These are phyloP conservation scores for Calonectria leucothoes DNA, from an alignment of 2,329 filamentous ascomycete genomes.

Conservation along the genomic window DNA sequence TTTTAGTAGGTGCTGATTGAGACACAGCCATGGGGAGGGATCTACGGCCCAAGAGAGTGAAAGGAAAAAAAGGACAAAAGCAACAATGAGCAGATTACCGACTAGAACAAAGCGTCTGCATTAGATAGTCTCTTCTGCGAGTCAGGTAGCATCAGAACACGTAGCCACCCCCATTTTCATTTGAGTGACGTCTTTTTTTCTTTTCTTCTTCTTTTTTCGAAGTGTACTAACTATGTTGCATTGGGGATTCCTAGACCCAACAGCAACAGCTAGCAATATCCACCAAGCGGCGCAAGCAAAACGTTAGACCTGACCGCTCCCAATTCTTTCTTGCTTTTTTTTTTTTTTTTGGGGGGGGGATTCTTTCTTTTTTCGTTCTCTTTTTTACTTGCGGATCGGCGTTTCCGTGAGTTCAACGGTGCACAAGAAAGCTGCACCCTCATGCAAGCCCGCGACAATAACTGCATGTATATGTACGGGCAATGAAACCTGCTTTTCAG, in stretches of 20 bases:
- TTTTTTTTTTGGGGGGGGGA: too few relatives aligned
- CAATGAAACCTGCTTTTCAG: conserved; percentile 1
- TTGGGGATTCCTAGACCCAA: neutral
- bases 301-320: neutral
- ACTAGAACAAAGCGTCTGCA: neutral
- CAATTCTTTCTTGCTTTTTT: neutral
- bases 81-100: neutral
- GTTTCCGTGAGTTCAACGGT: neutral
- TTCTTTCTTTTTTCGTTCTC: neutral
- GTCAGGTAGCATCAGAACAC: neutral
- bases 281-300: neutral
- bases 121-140: neutral
- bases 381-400: neutral
- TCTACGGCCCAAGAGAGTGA: neutral
- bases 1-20: neutral
- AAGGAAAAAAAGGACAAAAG: neutral
- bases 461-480: neutral
- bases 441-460: neutral
- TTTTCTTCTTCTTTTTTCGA: neutral
- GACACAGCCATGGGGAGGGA: neutral
- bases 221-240: neutral
- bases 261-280: neutral
- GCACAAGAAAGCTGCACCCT: neutral
- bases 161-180: neutral
- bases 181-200: neutral